These are phyloP conservation scores for Tetrahymena borealis DNA, from an alignment of 73 alveolate species.

Conservation along the genomic window DNA sequence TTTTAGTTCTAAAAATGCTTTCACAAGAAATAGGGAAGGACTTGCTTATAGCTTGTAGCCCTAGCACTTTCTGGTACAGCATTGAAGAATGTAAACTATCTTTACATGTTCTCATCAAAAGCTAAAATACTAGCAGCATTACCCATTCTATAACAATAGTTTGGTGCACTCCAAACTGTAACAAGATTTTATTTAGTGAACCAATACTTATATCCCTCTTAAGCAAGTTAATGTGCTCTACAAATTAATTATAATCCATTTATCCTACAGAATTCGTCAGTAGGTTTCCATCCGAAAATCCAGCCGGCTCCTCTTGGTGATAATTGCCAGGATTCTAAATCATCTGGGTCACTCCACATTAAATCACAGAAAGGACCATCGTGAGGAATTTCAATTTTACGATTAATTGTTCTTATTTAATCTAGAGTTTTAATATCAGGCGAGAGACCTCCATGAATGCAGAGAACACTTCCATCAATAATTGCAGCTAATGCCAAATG, in stretches of 20 bases:
- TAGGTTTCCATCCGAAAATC: constrained; percentile 90
- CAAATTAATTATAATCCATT: constrained; percentile 74
- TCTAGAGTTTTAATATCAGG: constrained; percentile 72
- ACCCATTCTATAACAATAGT: constrained; percentile 93
- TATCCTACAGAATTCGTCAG: constrained; percentile 81
- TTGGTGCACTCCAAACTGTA: constrained; percentile 96
- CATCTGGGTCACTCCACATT: constrained; percentile 97
- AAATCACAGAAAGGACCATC: constrained; percentile 96
- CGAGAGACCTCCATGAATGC: constrained; percentile 95
- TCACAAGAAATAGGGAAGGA: constrained; percentile 44
- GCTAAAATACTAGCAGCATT: constrained; percentile 78
- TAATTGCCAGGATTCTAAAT: constrained; percentile 83
- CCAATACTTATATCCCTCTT: constrained; percentile 87
- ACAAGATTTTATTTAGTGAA: constrained; percentile 71
- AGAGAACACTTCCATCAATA: constrained; percentile 68
- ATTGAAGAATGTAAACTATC: constrained; percentile 52
- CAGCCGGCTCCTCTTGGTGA: constrained; percentile 95
- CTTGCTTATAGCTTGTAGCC: constrained; percentile 29
- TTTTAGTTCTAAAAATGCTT: not conserved
- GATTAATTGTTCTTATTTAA: constrained; percentile 65
- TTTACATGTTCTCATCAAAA: constrained; percentile 66
- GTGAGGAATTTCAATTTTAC: constrained; percentile 86
- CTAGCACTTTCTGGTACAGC: constrained; percentile 43
- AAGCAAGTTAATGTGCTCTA: constrained; percentile 90
- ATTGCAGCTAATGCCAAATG: constrained; percentile 85